These are phyloP conservation scores for Candida odintsovae DNA, from an alignment of 805 yeast species.

Conservation along the genomic window DNA sequence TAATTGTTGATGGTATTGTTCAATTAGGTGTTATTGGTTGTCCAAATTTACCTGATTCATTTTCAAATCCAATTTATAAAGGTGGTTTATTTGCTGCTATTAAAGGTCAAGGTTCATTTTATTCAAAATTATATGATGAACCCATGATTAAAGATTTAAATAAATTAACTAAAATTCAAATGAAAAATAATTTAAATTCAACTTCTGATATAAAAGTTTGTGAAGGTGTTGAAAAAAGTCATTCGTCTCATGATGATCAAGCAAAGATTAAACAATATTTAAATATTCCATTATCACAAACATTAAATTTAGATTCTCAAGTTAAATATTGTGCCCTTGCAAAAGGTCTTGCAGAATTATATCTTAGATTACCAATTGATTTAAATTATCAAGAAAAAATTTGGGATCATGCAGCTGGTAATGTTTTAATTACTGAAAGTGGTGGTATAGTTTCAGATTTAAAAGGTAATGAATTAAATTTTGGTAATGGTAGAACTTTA, in stretches of 20 bases:
- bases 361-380: conserved; percentile 79
- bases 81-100: conserved; percentile 80
- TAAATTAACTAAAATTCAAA: conserved; percentile 32
- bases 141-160: conserved; percentile 33
- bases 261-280: conserved; percentile 60
- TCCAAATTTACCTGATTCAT: conserved; percentile 67
- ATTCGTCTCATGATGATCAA: conserved; percentile 88
- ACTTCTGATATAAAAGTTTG: conserved; percentile 58
- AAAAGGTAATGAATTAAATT: conserved; percentile 66
- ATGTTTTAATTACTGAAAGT: conserved; percentile 77
- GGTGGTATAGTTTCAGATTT: conserved; percentile 91
- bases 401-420: conserved; percentile 99
- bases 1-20: conserved; percentile 80
- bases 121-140: conserved; percentile 29
- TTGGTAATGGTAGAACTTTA: conserved; percentile 80
- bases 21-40: conserved; percentile 93
- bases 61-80: conserved; percentile 29
- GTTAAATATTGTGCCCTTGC: conserved; percentile 92
- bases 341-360: conserved; percentile 87
- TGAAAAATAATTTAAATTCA: conserved; percentile 41
- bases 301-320: conserved; percentile 88
- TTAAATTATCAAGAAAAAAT: conserved; percentile 82
- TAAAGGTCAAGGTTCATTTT: conserved; percentile 59
- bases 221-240: conserved; percentile 95
- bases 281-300: conserved; percentile 50